phyloP scores from a whole-genome alignment of 495 filamentous ascomycete species.

The Aspergillus taichungensis region DNA sequence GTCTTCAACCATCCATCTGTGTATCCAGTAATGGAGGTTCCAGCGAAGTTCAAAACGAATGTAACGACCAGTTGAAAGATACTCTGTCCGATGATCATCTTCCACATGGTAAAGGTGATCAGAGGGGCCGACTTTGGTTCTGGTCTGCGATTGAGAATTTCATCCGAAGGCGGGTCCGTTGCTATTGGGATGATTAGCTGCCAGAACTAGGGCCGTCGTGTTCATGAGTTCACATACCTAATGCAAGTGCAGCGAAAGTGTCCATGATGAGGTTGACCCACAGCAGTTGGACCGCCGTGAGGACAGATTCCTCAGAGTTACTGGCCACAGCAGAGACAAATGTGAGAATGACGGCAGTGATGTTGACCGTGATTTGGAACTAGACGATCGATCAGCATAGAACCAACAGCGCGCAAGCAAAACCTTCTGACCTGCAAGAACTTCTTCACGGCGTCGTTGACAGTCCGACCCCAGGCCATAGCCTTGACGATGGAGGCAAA shows the following conservation, averaged over 20 bases:
- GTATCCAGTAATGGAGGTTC: conserved; percentile 54
- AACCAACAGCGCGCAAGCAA: not conserved
- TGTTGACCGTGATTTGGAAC: conserved; percentile 90
- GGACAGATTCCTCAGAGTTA: conserved; percentile 55
- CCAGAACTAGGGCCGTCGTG: no score
- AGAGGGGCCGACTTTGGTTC: conserved; percentile 69
- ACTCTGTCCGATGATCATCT: conserved; percentile 84
- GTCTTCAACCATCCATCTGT: conserved; percentile 42
- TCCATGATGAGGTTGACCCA: conserved; percentile 97
- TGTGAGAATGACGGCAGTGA: conserved; percentile 77
- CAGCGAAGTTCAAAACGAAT: conserved; percentile 68
- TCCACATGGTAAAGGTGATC: conserved; percentile 81
- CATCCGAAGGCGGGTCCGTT: conserved; percentile 67
- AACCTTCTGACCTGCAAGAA: conserved; percentile 59
- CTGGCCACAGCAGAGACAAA: conserved; percentile 72
- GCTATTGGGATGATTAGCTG: conserved; percentile 27
- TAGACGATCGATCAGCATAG: conserved; percentile 20
- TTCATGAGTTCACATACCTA: conserved; percentile 25
- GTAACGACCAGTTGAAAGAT: conserved; percentile 78
- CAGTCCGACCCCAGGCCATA: conserved; percentile 78
- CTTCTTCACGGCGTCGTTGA: conserved; percentile 85
- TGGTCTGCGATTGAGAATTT: conserved; percentile 64
- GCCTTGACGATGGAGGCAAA: conserved; percentile 86
- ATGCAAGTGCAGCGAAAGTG: conserved; percentile 87
- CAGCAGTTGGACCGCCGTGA: conserved; percentile 77